A percentile compares a stretch with the other conserved stretches of the same genome.
phyloP scores from a whole-genome alignment of 495 filamentous ascomycete genomes.

The Durotheca rogersii region DNA sequence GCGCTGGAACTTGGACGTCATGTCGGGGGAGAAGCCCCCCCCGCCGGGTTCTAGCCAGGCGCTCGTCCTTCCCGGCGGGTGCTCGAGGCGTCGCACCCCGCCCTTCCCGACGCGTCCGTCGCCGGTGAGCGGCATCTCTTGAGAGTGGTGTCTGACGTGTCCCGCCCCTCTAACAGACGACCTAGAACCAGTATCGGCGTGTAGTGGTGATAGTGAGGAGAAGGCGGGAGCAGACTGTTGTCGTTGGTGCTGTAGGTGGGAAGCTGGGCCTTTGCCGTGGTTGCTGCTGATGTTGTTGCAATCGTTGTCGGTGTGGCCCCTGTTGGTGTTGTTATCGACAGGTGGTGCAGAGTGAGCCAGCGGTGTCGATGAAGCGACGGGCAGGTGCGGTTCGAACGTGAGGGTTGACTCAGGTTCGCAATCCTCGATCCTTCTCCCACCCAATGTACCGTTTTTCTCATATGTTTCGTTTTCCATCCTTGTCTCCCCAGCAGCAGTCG shows the following conservation, averaged over 20 bases:
- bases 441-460: conserved; percentile 4
- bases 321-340: conserved; percentile 35
- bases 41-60: conserved; percentile 30
- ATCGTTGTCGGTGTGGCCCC: no score
- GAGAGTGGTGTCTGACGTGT: conserved; percentile 32
- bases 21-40: conserved; percentile 17
- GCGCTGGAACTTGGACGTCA: conserved; percentile 37
- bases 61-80: conserved; percentile 32
- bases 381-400: conserved; percentile 23
- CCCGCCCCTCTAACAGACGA: conserved; percentile 31
- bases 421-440: conserved; percentile 13
- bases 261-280: conserved; percentile 6
- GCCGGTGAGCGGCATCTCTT: conserved; percentile 48
- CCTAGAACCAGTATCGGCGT: conserved; percentile 34
- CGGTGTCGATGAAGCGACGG: conserved; percentile 12
- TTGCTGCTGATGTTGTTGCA: no score
- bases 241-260: conserved; percentile 40
- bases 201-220: conserved; percentile 34
- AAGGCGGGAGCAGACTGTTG: conserved; percentile 46
- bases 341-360: conserved; percentile 5
- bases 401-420: conserved; percentile 15
- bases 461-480: conserved; percentile 13
- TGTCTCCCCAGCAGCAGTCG: conserved; percentile 13
- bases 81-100: conserved; percentile 24
- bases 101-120: conserved; percentile 32